Conservation (phyloP, 305 asterid genomes). For the Lippia alba region DNA sequence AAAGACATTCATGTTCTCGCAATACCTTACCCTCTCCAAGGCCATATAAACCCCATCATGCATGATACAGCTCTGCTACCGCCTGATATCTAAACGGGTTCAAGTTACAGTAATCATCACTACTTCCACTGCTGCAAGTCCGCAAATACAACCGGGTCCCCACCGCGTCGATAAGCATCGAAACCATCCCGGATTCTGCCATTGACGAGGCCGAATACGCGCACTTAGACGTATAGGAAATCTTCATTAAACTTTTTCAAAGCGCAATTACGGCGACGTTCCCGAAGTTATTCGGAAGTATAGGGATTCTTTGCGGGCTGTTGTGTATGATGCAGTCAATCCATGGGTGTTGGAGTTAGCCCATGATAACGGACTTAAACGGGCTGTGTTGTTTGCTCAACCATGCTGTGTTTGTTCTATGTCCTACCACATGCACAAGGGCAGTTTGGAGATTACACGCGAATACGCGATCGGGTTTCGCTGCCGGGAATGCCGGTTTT, state of each 20-base stretch:
- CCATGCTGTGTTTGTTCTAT: slow-evolving; percentile 45
- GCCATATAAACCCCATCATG: slow-evolving; percentile 70
- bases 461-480: slow-evolving; percentile 14
- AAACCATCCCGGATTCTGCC: slow-evolving; percentile 41
- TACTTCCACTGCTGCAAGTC: slow-evolving; percentile 1
- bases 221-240: slow-evolving; percentile 19
- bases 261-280: slow-evolving; percentile 36
- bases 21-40: slow-evolving; percentile 50
- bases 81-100: slow-evolving; percentile 39
- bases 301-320: slow-evolving; percentile 18
- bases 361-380: slow-evolving; percentile 50
- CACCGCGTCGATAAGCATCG: slow-evolving; percentile 28
- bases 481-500: slow-evolving; percentile 51
- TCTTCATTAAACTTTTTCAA: slow-evolving; percentile 6
- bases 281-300: slow-evolving; percentile 36
- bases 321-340: slow-evolving; percentile 47
- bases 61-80: slow-evolving; percentile 48
- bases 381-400: slow-evolving; percentile 57
- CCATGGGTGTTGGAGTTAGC: slow-evolving; percentile 62
- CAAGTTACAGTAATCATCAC: slow-evolving; percentile 42
- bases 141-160: background rate
- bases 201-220: slow-evolving; percentile 25
- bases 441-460: slow-evolving; percentile 31
- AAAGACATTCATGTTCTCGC: slow-evolving; percentile 52
- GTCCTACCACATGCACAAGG: slow-evolving; percentile 47